Conservation (phyloP, 2,329 filamentous ascomycete species). For the Cyphellophora attinorum region DNA sequence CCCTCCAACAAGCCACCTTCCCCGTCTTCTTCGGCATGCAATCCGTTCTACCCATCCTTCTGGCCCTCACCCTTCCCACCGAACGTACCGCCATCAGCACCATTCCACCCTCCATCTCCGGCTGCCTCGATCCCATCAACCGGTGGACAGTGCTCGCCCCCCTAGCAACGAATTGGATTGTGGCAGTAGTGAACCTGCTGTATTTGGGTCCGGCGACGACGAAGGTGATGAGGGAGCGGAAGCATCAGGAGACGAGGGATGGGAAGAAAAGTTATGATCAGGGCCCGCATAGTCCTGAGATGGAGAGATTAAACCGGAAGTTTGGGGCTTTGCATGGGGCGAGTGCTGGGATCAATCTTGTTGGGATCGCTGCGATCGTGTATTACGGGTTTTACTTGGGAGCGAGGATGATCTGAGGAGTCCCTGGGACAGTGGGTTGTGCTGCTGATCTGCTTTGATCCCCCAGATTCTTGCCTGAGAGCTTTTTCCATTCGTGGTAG, state of each 20-base stretch:
- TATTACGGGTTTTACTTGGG: conserved; percentile 71
- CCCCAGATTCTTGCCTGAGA: too few species aligned
- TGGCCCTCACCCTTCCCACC: conserved; percentile 75
- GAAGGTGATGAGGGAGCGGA: conserved; percentile 63
- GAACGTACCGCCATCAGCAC: conserved; percentile 28
- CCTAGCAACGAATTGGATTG: conserved; percentile 59
- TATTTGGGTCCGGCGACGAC: conserved; percentile 68
- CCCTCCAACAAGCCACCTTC: conserved; percentile 61
- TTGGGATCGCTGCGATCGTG: conserved; percentile 58
- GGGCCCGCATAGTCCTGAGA: conserved; percentile 72
- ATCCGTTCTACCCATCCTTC: conserved; percentile 59
- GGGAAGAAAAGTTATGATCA: conserved; percentile 78
- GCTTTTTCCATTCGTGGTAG: too few species aligned
- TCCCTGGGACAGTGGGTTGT: too few species aligned
- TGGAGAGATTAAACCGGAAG: conserved; percentile 67
- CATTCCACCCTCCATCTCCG: conserved; percentile 37
- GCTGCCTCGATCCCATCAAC: conserved; percentile 52
- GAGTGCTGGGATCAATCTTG: conserved; percentile 70
- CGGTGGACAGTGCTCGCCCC: conserved; percentile 58
- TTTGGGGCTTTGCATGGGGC: conserved; percentile 75
- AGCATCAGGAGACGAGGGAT: conserved; percentile 77
- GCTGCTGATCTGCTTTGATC: too few species aligned
- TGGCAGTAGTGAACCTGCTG: conserved; percentile 59
- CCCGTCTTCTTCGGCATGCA: conserved; percentile 77
- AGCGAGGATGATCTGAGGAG: conserved; percentile 37